Evolutionary conservation across 2,329 filamentous ascomycete species (phyloP), one percentile per base, ranked within the genome.

Genomic region (Stachybotrys echinatus): DNA sequence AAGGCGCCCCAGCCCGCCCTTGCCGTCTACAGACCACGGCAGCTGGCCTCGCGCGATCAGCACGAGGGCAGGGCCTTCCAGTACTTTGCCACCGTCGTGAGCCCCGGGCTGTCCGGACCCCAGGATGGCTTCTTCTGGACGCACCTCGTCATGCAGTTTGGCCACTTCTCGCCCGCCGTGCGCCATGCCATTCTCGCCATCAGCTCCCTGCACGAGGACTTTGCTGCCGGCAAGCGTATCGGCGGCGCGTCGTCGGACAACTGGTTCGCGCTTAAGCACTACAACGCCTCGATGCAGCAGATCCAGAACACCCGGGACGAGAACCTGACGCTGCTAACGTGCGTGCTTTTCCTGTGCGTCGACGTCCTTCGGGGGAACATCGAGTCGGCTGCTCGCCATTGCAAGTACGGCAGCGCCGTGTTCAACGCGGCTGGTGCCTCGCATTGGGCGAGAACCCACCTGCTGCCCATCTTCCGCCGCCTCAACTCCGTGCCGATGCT

Each of bases 61-160:
- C 6, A 21, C 40, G 40, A 42, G 40, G 40, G 37, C 6, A 42
- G 19, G n/a, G 40, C 17, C 6, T 42, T 42, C 14, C 50, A 55
- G 20, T 57, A 56, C 43, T 57, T 56, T 2, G 40, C 34, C 3
- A 43, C 51, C 2, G 45, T 53, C 38, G 54, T 48, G 0, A 52
- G 55, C 1, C 54, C 55, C 1, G 49, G 48, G 1, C 42, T 56
- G 1, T 50, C 55, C 2, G 52, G 54, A 0, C 42, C 54, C 8
- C 51, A 52, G 0, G 54, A 57, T n/a, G 45, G 52, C 3, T 54
- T 54, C 20, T 56, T 57, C 42, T 57, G 55, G 55, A 56, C 54
- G 1, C 52, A 51, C 38, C 47, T 55, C 3, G 55, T 56, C 4
- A 57, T 57, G 55, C 54, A 53, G 39, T 57, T 56, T 18, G 53